Evolutionary conservation across 2,329 filamentous ascomycete species (phyloP), one percentile per base, ranked within the genome.

Genomic region (Pseudogymnoascus sp.): DNA sequence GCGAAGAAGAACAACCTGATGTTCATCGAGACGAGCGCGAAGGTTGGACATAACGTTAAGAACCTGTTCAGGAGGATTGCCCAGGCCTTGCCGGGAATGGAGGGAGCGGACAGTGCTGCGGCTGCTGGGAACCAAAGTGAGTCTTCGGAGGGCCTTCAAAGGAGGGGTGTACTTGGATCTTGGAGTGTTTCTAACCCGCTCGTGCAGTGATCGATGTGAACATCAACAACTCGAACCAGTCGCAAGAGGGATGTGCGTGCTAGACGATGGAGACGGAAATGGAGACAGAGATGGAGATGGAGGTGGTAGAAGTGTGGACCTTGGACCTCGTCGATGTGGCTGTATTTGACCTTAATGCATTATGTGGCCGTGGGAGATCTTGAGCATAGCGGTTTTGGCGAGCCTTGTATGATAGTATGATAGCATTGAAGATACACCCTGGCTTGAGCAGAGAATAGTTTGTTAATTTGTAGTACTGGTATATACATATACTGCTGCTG

Each of bases 11-110:
- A 96, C 77, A 95, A 95, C 69, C 81, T 97, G 69, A 97, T 99
- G 90, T 99, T 99, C 74, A 95, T 99, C 71, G 95, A 99, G 82
- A 99, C 95, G 62, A 97, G 92, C 76, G 95, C 95, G 62, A 99
- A 99, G 83, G 83, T 96, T 11, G 93, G 96, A 42, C 92, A 97
- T 78, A 99, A 99, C 74, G 96, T 99, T 70, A 99, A 99, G 83
- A 90, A 89, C 69, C 81, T 99, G 64, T 99, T 99, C 81, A 91
- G 93, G 82, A 89, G 92, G 81, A 99, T 99, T 85, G 95, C 96
- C 42, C 95, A 99, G 78, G 95, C 96, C 38, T 81, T 99, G 70
- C 95, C 95, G 6, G 95, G 95, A 21, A 97, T 99, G 95, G 95
- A 99, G 76, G 92, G 91, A 12, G 88, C 92, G 69, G 89, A 91